phyloP scores from a whole-genome alignment of 176 grass and related monocot genomes.

The Carex pumila region DNA sequence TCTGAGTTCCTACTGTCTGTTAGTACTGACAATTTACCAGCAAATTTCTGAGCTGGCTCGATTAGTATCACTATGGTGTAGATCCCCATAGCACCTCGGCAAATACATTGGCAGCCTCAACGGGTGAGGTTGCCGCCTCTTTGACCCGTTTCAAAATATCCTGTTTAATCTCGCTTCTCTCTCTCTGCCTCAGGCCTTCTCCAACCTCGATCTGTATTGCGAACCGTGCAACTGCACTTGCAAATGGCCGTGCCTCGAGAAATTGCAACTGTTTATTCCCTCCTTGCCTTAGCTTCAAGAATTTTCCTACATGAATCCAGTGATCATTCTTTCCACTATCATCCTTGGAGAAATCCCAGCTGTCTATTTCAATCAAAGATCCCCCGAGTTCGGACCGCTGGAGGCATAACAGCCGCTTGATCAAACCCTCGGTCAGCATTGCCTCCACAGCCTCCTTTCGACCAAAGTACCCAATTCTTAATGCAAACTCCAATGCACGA shows the following conservation, averaged over 20 bases:
- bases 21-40: background rate
- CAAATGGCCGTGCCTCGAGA: constrained; percentile 37
- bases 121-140: constrained; percentile 48
- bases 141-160: constrained; percentile 58
- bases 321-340: background rate
- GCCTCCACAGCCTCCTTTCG: constrained; percentile 67
- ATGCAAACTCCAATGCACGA: constrained; percentile 46
- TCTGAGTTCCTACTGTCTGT: background rate
- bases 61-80: constrained; percentile 34
- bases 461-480: constrained; percentile 60
- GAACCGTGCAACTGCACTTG: constrained; percentile 60
- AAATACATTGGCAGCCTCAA: constrained; percentile 50
- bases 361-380: constrained; percentile 24
- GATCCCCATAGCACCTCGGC: constrained; percentile 80
- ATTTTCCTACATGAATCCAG: background rate
- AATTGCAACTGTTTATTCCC: background rate
- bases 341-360: background rate
- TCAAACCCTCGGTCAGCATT: constrained; percentile 61
- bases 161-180: constrained; percentile 54
- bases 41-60: background rate
- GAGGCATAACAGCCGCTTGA: constrained; percentile 72
- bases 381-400: constrained; percentile 53
- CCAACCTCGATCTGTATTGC: constrained; percentile 84
- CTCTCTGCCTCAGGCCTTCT: constrained; percentile 46
- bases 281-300: constrained; percentile 4